These are phyloP conservation scores for Vigna nakashimae DNA, from an alignment of 306 rosid species.

Conservation along the genomic window DNA sequence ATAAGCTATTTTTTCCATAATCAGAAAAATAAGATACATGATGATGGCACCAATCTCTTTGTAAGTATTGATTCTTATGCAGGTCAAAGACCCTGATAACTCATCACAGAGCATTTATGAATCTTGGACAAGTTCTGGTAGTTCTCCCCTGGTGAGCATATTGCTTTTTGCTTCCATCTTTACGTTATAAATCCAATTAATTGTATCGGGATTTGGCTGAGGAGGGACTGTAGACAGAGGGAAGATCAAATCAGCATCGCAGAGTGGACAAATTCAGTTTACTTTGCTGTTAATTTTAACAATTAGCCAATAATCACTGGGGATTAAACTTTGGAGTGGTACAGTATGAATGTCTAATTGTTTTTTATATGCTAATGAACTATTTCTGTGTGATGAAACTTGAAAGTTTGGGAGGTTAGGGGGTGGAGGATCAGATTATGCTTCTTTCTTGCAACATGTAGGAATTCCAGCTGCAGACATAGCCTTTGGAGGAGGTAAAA, in stretches of 20 bases:
- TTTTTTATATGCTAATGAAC: slow-evolving; percentile 9
- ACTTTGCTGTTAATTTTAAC: slow-evolving; percentile 14
- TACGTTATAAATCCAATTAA: background rate
- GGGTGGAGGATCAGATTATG: slow-evolving; percentile 74
- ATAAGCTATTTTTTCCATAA: background rate
- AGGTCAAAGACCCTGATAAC: slow-evolving; percentile 80
- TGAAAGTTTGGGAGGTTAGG: slow-evolving; percentile 65
- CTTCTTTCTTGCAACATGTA: slow-evolving; percentile 72
- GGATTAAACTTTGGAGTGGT: slow-evolving; percentile 23
- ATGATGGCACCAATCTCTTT: slow-evolving; percentile 11
- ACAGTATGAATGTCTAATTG: slow-evolving; percentile 22
- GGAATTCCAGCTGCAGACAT: slow-evolving; percentile 75
- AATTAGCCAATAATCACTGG: background rate
- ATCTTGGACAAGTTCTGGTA: slow-evolving; percentile 60
- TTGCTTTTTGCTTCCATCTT: slow-evolving; percentile 12
- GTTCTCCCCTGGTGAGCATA: slow-evolving; percentile 57
- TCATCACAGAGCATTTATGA: slow-evolving; percentile 68
- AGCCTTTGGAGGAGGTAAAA: slow-evolving; percentile 62
- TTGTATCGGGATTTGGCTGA: background rate
- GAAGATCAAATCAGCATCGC: slow-evolving; percentile 30
- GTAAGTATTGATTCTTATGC: slow-evolving; percentile 31
- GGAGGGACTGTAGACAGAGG: background rate
- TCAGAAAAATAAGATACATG: slow-evolving; percentile 14
- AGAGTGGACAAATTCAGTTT: background rate
- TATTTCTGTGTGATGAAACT: slow-evolving; percentile 33